Base-by-base conservation (phyloP, 2,329 filamentous ascomycete species). In the Bretziella fagacearum region DNA sequence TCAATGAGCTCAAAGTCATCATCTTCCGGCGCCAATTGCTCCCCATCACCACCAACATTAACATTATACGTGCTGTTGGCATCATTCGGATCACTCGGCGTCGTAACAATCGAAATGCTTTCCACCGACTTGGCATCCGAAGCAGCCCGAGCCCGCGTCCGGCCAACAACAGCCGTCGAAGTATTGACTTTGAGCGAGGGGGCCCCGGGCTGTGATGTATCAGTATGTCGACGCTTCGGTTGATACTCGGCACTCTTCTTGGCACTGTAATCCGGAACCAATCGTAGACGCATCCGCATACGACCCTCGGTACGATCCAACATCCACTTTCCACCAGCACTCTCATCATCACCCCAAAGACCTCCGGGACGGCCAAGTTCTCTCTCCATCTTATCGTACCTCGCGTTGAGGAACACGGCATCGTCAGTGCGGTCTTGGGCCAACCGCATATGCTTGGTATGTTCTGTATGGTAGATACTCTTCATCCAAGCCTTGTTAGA, bases 1-100 rank as follows among this genome's bases (percentile, higher is more conserved):
- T 96, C 87, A 5, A 98, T 81, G 54, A 98, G 76, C 62, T 98
- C 91, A 57, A 94, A 98, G 54, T 93, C 93, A 39, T 96, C 91
- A 39, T 96, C 91, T 49, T 95, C 91, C 0, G 79, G 65, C 7
- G 45, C 40, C 20, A 50, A 44, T 18, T 17, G 30, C 13, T 47
- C 44, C 4, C 36, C 27, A 20, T 17, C 35, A 5, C 23, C 46
- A 29, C 10, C 25, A 13, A 29, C 47, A 18, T 23, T 25, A 23
- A 27, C 32, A n/a, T 17, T 26, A n/a, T n/a, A n/a, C 3, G 51
- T 41, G 17, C 47, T 52, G 22, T 47, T 46, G 26, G 47, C 32
- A 11, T 37, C 47, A 17, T 44, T 40, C 5, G 46, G 39, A 29
- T 45, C 47, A 39, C 35, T 39, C 6, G 40, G 40, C 6, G 40